Conservation (phyloP, 805 yeast species). For the Kodamaea laetipori region DNA sequence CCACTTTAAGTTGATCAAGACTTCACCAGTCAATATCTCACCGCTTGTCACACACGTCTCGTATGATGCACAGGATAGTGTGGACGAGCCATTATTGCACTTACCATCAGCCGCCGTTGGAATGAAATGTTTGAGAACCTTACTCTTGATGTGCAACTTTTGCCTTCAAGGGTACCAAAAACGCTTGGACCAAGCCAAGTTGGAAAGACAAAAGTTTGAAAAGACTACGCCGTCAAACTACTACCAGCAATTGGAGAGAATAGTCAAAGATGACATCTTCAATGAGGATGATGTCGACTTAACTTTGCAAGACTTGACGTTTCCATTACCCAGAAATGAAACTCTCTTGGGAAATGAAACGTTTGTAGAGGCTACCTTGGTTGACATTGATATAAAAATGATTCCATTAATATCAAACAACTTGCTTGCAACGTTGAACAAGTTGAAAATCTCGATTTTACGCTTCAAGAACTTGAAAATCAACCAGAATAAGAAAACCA, state of each 20-base stretch:
- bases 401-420: slow-evolving; percentile 28
- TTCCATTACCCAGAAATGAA: slow-evolving; percentile 21
- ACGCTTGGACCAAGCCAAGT: slow-evolving; percentile 31
- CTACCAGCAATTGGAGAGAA: slow-evolving; percentile 21
- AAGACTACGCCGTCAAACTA: slow-evolving; percentile 12
- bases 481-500: slow-evolving; percentile 10
- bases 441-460: slow-evolving; percentile 23
- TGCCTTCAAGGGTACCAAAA: slow-evolving; percentile 43
- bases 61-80: slow-evolving; percentile 40
- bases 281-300: slow-evolving; percentile 29
- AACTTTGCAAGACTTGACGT: slow-evolving; percentile 22
- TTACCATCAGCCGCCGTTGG: slow-evolving; percentile 31
- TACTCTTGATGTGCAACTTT: slow-evolving; percentile 28
- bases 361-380: slow-evolving; percentile 27
- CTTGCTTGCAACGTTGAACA: slow-evolving; percentile 30
- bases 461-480: slow-evolving; percentile 23
- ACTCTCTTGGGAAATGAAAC: slow-evolving; percentile 18
- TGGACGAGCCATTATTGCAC: slow-evolving; percentile 32
- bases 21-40: slow-evolving; percentile 29
- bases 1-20: slow-evolving; percentile 29
- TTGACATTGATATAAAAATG: slow-evolving; percentile 43
- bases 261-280: slow-evolving; percentile 25
- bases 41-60: slow-evolving; percentile 42
- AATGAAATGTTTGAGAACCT: slow-evolving; percentile 28
- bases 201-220: slow-evolving; percentile 21